Base-by-base conservation (phyloP, 192 early-diverging fungal genomes). In the Anaeromyces robustus region DNA sequence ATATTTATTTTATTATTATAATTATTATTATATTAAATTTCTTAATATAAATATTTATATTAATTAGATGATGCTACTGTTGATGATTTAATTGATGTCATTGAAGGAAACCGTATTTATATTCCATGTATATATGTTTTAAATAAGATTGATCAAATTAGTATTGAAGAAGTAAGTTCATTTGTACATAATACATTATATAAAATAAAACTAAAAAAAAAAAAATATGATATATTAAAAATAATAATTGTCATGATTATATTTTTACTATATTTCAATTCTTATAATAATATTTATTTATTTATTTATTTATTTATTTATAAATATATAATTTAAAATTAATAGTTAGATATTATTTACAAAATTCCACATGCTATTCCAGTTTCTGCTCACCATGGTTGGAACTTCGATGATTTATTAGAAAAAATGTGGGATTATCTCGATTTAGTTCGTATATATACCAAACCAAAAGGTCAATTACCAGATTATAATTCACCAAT, bases 111-210 rank as follows among this genome's bases (percentile, higher is more conserved):
- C 86, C 88, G 97, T 30, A 92, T 97, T n/a, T 99, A 99, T 87
- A 94, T 99, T 77, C 97, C 97, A 17, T 90, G 90, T 80, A 87
- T 98, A 43, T 99, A 99, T 81, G 96, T 99, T 28, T 87, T 99
- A 78, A 99, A 99, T 93, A 99, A 99, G 89, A 98, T 99, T 84
- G 94, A 96, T 86, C 94, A 96, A 86, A 97, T 97, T 84, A 95
- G 94, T 31, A 95, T 97, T 80, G 93, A 98, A 86, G 95, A 68
- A 68, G 52, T 68, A 68, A 22, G 43, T 52, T 22, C n/a, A n/a
- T n/a, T n/a, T n/a, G n/a, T n/a, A n/a, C n/a, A n/a, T n/a, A n/a
- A n/a, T n/a, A n/a, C n/a, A n/a, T n/a, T n/a, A n/a, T n/a, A n/a
- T n/a, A n/a, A n/a, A n/a, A n/a, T n/a, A n/a, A n/a, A n/a, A n/a